Base-by-base conservation (phyloP, 331 rosid species). In the Pyrus hybrid region DNA sequence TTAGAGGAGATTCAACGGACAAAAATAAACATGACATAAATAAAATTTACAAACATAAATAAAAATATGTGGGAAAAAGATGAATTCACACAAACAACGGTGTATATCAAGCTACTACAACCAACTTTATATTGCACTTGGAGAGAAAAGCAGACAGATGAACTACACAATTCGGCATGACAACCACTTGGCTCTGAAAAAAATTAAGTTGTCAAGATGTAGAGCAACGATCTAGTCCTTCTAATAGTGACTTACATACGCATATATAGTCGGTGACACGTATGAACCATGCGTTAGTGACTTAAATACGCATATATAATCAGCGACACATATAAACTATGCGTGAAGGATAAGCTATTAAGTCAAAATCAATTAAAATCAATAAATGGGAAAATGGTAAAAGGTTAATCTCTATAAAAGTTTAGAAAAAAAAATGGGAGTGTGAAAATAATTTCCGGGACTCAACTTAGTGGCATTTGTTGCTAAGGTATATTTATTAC, bases 401-500 rank as follows among this genome's bases (percentile, higher is more conserved):
- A 49, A 49, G 56, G 56, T 49, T 16, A 49, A 6, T 49, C 56
- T 49, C 56, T 16, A 16, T 47, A 47, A 16, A 47, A 14, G n/a
- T 17, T 5, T 16, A 16, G 0, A 49, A 16, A 0, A 6, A 47
- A 49, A 49, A 49, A 5, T 47, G 0, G 1, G 8, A 14, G 0
- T 16, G 8, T 16, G 8, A 6, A 14, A 49, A 49, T 49, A 0
- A 49, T 49, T 49, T 49, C 3, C 8, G 1, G 13, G 2, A 5
- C 54, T 47, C 54, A 47, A 47, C 54, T 14, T 16, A 47, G 54
- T 5, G 6, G 20, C 54, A 37, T 37, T 0, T 2, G 12, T 9
- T 37, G 45, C 45, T 37, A 9, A 37, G 45, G 45, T 37, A 37
- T 37, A 37, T 88, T 89, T 89, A 89, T 87, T 86, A 82, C 91